These are phyloP conservation scores for Talaromyces amestolkiae DNA, from an alignment of 2,329 filamentous ascomycete genomes.

Conservation along the genomic window DNA sequence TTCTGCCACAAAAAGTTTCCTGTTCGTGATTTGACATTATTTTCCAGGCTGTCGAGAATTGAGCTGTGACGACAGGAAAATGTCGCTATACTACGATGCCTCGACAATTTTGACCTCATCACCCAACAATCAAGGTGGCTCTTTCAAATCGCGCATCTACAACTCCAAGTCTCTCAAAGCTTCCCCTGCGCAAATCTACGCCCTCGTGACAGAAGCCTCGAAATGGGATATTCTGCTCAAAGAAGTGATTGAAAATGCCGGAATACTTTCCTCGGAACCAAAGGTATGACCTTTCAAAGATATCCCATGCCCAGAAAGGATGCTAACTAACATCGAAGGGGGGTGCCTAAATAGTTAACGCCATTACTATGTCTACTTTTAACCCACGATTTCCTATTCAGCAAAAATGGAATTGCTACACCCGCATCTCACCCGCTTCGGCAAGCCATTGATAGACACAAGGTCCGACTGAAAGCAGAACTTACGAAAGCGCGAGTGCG, in stretches of 20 bases:
- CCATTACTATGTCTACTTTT: conserved; percentile 78
- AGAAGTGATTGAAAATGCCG: conserved; percentile 81
- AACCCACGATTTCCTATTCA: conserved; percentile 78
- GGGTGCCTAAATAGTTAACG: conserved; percentile 60
- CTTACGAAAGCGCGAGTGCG: conserved; percentile 76
- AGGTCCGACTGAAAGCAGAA: conserved; percentile 74
- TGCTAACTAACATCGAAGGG: conserved; percentile 39
- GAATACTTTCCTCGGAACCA: conserved; percentile 72
- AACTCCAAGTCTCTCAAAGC: conserved; percentile 71
- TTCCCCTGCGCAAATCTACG: conserved; percentile 77
- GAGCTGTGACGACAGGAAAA: conserved; percentile 38
- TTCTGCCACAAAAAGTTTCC: conserved; percentile 3
- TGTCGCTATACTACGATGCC: conserved; percentile 96
- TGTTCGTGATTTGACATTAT: not conserved
- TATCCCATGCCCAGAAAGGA: not conserved
- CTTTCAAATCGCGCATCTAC: conserved; percentile 83
- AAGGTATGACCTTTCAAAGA: conserved; percentile 59
- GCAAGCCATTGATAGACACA: conserved; percentile 73
- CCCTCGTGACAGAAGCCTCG: conserved; percentile 77
- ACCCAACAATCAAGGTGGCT: conserved; percentile 62
- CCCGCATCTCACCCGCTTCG: conserved; percentile 76
- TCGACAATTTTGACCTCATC: conserved; percentile 68
- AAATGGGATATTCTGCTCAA: conserved; percentile 88
- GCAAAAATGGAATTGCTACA: conserved; percentile 78
- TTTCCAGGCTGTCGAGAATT: not conserved